Percentiles rank a stretch among this genome's conserved stretches.
Evolutionary conservation across 208 protist genomes (phyloP).

Genomic region (Histomonas meleagridis): DNA sequence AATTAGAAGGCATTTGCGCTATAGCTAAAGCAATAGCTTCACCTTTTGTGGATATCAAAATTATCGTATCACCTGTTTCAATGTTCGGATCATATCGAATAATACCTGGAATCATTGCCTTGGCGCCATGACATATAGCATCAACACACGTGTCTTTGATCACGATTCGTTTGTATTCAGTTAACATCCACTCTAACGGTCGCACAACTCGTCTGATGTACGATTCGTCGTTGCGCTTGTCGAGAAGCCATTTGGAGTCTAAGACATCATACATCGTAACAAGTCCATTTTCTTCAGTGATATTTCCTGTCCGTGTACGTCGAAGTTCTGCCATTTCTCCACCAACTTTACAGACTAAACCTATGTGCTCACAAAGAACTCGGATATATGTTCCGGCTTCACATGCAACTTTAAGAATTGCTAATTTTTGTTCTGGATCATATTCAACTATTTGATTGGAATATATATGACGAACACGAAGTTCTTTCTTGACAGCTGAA

Average conservation of each 20-base stretch:
- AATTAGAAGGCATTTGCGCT: slow-evolving; percentile 88
- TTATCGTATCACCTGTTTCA: slow-evolving; percentile 81
- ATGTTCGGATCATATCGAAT: slow-evolving; percentile 85
- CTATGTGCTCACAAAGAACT: slow-evolving; percentile 97
- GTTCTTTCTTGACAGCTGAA: slow-evolving; percentile 85
- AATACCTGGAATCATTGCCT: slow-evolving; percentile 95
- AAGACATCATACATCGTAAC: slow-evolving; percentile 99
- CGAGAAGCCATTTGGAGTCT: slow-evolving; percentile 83
- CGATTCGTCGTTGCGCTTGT: slow-evolving; percentile 79
- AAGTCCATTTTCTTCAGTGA: slow-evolving; percentile 71
- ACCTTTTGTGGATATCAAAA: slow-evolving; percentile 98
- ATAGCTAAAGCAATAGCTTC: slow-evolving; percentile 93
- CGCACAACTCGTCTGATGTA: slow-evolving; percentile 86
- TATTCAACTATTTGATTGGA: slow-evolving; percentile 91
- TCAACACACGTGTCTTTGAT: slow-evolving; percentile 85
- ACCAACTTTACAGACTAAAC: slow-evolving; percentile 86
- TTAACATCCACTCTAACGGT: slow-evolving; percentile 90
- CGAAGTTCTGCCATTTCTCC: slow-evolving; percentile 93
- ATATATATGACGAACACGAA: slow-evolving; percentile 97
- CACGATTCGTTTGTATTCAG: slow-evolving; percentile 88
- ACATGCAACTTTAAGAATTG: slow-evolving; percentile 91
- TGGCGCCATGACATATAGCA: slow-evolving; percentile 65
- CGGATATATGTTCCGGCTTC: slow-evolving; percentile 99
- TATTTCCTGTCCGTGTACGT: slow-evolving; percentile 81
- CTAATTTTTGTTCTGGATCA: slow-evolving; percentile 81